Base-by-base conservation (phyloP, 2,329 filamentous ascomycete genomes). In the Calonectria hawksworthii region DNA sequence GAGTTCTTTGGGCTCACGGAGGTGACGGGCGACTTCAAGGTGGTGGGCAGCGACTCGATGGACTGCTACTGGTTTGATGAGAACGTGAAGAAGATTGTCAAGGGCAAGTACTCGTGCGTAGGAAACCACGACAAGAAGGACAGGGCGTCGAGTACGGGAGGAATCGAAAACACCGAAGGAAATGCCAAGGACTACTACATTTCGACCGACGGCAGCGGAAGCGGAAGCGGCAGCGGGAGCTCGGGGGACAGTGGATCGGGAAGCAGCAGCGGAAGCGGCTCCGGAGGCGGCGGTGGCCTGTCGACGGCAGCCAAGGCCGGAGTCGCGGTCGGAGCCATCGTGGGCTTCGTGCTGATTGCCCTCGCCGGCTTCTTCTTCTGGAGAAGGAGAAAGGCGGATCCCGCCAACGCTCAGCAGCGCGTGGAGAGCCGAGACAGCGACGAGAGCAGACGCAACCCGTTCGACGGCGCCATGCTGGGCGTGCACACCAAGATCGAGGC, bases 51-150 rank as follows among this genome's bases (percentile, higher is more conserved):
- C 36, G 76, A 81, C 50, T 79, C 80, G 9, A 81, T 82, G 80
- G 81, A 82, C 34, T 82, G 81, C 66, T 81, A 79, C 69, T 82
- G 81, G 81, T 81, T 82, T n/a, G 80, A 82, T n/a, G 59, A 71
- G 6, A 80, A 82, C 28, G 65, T 82, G 44, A 74, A 80, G 72
- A 77, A 74, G 14, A 80, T 82, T 51, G 79, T 82, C 16, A 72
- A 73, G 34, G 81, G 81, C 44, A 80, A 73, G 8, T 82, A 80
- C 44, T 47, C 72, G 2, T 82, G 81, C 47, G 75, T 78, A 8
- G 81, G 81, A 26, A 70, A 79, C 51, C 80, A 82, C 61, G 76
- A 80, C 11, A 56, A 80, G 71, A 81, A 79, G 68, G 75, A 80
- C 38, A 75, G 80, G 14, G 76, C 79, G 74, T 63, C 80, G 1